phyloP scores from a whole-genome alignment of 2,329 filamentous ascomycete genomes.

The Cladophialophora exuberans region DNA sequence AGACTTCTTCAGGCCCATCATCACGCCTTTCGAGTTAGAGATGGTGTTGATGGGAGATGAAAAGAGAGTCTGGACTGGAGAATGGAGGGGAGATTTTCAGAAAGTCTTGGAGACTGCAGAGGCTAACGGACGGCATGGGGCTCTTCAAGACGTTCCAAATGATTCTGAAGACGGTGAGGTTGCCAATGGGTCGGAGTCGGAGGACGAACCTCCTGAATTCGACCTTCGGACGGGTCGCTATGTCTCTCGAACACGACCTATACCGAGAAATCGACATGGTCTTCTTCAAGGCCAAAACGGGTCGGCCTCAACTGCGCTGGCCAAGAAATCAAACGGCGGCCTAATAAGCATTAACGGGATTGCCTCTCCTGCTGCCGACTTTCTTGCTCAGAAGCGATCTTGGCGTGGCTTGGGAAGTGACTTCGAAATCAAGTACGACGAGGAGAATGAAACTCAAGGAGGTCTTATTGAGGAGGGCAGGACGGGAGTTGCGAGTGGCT shows the following conservation, averaged over 20 bases:
- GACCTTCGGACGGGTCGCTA: constrained; percentile 88
- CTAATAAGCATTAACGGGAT: constrained; percentile 81
- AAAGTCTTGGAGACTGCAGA: constrained; percentile 56
- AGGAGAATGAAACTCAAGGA: constrained; percentile 55
- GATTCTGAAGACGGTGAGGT: constrained; percentile 36
- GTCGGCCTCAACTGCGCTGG: constrained; percentile 61
- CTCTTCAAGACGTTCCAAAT: constrained; percentile 33
- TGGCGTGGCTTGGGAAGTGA: constrained; percentile 94
- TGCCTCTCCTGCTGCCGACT: constrained; percentile 90
- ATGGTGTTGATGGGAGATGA: constrained; percentile 75
- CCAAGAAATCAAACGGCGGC: constrained; percentile 66
- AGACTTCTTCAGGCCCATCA: constrained; percentile 83
- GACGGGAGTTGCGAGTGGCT: constrained; percentile 85
- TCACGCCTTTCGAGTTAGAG: constrained; percentile 92
- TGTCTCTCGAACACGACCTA: constrained; percentile 67
- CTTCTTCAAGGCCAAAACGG: too few relatives aligned
- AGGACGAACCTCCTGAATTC: constrained; percentile 78
- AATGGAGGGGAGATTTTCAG: constrained; percentile 88
- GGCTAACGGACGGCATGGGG: not conserved
- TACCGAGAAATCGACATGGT: constrained; percentile 41
- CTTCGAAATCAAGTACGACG: constrained; percentile 66
- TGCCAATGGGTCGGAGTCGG: constrained; percentile 60
- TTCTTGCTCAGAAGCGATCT: constrained; percentile 75
- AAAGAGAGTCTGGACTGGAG: constrained; percentile 79
- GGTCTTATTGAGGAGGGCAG: constrained; percentile 81